These are phyloP conservation scores for Fragaria iinumae DNA, from an alignment of 306 rosid genomes.

Conservation along the genomic window DNA sequence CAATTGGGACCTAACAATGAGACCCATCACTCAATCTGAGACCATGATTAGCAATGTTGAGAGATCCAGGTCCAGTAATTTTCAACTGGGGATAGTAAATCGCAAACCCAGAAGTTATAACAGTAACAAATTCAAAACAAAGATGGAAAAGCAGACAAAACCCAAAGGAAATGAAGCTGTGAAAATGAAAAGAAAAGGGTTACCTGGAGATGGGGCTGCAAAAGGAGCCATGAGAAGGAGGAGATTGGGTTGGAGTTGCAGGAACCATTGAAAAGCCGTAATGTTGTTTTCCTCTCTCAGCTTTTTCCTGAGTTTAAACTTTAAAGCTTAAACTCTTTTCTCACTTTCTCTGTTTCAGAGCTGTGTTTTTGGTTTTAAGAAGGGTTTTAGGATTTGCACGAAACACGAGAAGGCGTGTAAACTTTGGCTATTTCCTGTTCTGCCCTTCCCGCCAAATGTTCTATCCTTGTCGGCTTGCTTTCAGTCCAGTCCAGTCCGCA, in stretches of 20 bases:
- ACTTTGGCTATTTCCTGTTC: conserved; percentile 5
- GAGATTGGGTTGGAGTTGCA: conserved; percentile 13
- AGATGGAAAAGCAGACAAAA: not conserved
- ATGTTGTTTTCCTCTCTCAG: not conserved
- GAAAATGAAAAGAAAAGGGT: not conserved
- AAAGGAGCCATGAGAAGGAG: conserved; percentile 7
- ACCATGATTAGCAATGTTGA: not conserved
- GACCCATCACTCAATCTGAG: conserved; percentile 5
- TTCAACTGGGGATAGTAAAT: not conserved
- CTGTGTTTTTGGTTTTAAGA: conserved; percentile 24
- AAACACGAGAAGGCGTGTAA: conserved; percentile 16
- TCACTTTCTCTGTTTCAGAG: not conserved
- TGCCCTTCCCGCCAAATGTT: conserved; percentile 3
- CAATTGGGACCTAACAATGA: conserved; percentile 10
- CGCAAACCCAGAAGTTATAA: not conserved
- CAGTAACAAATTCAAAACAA: not conserved
- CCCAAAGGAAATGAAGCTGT: not conserved
- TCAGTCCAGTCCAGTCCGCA: conserved; percentile 8
- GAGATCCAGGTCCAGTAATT: not conserved
- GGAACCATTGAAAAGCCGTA: conserved; percentile 14
- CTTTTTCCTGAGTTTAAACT: not conserved
- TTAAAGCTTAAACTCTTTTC: conserved; percentile 4
- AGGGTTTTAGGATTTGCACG: conserved; percentile 32
- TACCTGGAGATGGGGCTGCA: conserved; percentile 20
- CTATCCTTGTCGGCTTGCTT: not conserved